Conservation (phyloP, 805 yeast species). For the Isabelozyma pseudorhagii region DNA sequence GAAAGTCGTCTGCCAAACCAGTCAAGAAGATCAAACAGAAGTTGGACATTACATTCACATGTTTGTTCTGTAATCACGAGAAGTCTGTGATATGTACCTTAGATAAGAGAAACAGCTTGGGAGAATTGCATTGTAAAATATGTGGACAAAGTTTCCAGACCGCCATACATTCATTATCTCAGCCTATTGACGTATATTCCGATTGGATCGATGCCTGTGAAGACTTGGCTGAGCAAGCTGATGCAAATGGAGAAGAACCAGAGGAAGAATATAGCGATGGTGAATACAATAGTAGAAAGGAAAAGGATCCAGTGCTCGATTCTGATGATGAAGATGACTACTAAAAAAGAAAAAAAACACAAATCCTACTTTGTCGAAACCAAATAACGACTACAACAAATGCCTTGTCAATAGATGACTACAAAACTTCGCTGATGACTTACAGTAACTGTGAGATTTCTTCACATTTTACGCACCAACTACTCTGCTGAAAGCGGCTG, state of each 20-base stretch:
- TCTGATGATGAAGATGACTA: slow-evolving; percentile 28
- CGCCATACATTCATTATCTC: slow-evolving; percentile 76
- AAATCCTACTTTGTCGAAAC: too few relatives aligned
- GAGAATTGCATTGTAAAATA: slow-evolving; percentile 82
- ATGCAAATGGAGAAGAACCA: slow-evolving; percentile 14
- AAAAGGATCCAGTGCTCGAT: slow-evolving; percentile 16
- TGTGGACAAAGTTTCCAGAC: slow-evolving; percentile 95
- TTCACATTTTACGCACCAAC: too few relatives aligned
- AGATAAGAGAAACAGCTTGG: slow-evolving; percentile 83
- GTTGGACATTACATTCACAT: slow-evolving; percentile 79
- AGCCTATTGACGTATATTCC: slow-evolving; percentile 91
- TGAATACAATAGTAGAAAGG: slow-evolving; percentile 12
- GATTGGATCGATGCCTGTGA: slow-evolving; percentile 99
- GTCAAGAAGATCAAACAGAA: slow-evolving; percentile 71
- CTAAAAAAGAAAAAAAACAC: neutral
- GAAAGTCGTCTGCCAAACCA: slow-evolving; percentile 79
- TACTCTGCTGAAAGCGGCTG: neutral
- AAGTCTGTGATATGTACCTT: slow-evolving; percentile 82
- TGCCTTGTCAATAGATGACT: too few relatives aligned
- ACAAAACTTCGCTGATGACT: too few relatives aligned
- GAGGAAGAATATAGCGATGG: slow-evolving; percentile 17
- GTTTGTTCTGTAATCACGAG: slow-evolving; percentile 95
- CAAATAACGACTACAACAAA: too few relatives aligned
- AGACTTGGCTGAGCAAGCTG: slow-evolving; percentile 71
- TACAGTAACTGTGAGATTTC: too few relatives aligned